These are phyloP conservation scores for Amanita rubescens DNA, from an alignment of 768 basidiomycete genomes.

Conservation along the genomic window DNA sequence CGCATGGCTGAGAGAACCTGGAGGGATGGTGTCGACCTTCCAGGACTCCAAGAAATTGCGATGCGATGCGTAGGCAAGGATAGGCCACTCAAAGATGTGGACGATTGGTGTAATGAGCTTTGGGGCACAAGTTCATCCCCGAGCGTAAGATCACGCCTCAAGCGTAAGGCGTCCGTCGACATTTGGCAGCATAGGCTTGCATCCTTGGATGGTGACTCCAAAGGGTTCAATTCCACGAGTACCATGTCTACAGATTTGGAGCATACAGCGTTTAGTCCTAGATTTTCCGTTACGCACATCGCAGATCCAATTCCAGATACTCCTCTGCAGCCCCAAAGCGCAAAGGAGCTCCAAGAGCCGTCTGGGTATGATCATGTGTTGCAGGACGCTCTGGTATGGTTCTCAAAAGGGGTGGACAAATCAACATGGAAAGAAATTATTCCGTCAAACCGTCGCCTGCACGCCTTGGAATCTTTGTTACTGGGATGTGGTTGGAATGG, in stretches of 20 bases:
- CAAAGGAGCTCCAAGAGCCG: not conserved
- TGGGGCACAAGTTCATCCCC: conserved; percentile 34
- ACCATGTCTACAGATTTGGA: not conserved
- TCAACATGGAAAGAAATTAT: conserved; percentile 25
- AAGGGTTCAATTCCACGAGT: not conserved
- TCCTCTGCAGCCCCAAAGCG: not conserved
- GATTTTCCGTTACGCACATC: not conserved
- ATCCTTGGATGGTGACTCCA: conserved; percentile 11
- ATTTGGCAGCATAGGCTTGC: conserved; percentile 37
- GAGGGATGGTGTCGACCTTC: conserved; percentile 43
- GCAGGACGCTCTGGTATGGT: conserved; percentile 22
- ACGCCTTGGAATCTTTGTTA: conserved; percentile 38
- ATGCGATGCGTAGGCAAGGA: conserved; percentile 48
- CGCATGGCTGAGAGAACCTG: conserved; percentile 58
- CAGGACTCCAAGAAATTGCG: conserved; percentile 48
- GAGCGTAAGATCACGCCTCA: conserved; percentile 27
- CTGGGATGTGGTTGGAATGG: conserved; percentile 38
- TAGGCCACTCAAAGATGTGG: conserved; percentile 37
- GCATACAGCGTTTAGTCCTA: not conserved
- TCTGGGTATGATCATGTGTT: conserved; percentile 6
- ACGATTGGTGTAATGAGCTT: conserved; percentile 31
- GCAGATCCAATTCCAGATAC: not conserved
- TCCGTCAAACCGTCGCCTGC: conserved; percentile 26
- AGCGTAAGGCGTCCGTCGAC: conserved; percentile 31
- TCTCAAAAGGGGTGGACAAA: conserved; percentile 13